Conservation (phyloP, 1,284 basidiomycete species). For the Naganishia albida region DNA sequence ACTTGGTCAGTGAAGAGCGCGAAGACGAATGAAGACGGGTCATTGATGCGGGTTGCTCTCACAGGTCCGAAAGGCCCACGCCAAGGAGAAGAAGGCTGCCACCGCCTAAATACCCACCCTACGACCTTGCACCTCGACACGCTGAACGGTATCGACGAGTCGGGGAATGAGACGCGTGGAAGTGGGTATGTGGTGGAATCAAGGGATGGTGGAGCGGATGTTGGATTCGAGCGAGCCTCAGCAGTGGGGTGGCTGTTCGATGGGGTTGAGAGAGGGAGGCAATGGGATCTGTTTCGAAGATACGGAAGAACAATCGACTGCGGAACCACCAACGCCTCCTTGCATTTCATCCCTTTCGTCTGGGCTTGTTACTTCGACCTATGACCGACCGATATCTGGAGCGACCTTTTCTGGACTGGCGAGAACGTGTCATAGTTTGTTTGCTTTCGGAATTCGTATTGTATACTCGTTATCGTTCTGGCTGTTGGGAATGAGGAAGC, state of each 20-base stretch:
- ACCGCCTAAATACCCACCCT: slow-evolving; percentile 37
- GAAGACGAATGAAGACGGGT: background rate
- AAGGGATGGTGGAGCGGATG: slow-evolving; percentile 5
- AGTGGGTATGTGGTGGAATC: background rate
- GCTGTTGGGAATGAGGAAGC: background rate
- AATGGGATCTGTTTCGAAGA: background rate
- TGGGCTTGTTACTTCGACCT: slow-evolving; percentile 2
- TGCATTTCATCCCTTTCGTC: slow-evolving; percentile 11
- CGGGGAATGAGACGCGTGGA: slow-evolving; percentile 1
- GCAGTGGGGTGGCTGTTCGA: slow-evolving; percentile 11
- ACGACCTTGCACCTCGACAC: slow-evolving; percentile 16
- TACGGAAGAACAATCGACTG: slow-evolving; percentile 3
- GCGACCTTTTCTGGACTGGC: background rate
- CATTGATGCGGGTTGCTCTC: background rate
- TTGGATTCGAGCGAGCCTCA: background rate
- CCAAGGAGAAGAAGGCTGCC: slow-evolving; percentile 56
- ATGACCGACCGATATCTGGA: background rate
- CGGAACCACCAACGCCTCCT: slow-evolving; percentile 7
- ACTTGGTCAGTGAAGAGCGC: slow-evolving; percentile 44
- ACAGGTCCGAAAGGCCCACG: slow-evolving; percentile 53
- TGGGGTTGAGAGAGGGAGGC: slow-evolving; percentile 11
- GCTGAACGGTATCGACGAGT: slow-evolving; percentile 18
- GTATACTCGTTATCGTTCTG: slow-evolving; percentile 2
- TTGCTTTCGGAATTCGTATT: background rate
- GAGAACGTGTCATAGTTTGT: background rate